phyloP scores from a whole-genome alignment of 768 basidiomycete species.

The Pulveroboletus sp. region DNA sequence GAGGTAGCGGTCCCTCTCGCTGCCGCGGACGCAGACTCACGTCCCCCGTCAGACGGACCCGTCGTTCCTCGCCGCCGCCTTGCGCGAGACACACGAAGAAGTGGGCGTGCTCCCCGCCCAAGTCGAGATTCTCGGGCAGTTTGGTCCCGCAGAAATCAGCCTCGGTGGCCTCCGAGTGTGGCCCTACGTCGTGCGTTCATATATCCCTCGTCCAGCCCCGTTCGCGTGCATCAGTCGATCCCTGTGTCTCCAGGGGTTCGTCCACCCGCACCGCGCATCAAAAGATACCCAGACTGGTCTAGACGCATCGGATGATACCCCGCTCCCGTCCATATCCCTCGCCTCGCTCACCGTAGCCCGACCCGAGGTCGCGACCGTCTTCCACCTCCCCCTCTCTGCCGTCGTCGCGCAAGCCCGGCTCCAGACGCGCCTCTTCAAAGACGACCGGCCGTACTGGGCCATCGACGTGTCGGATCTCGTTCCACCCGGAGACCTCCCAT shows the following conservation, averaged over 20 bases:
- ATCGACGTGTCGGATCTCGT: conserved; percentile 62
- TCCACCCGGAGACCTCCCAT: conserved; percentile 23
- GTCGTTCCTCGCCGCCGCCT: conserved; percentile 52
- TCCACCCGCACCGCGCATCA: conserved; percentile 30
- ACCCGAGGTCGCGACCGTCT: conserved; percentile 62
- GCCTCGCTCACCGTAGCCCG: conserved; percentile 48
- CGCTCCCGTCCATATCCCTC: conserved; percentile 60
- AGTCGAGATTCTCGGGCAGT: conserved; percentile 61
- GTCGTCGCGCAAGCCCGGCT: conserved; percentile 47
- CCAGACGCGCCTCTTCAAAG: conserved; percentile 53
- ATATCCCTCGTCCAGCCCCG: neutral
- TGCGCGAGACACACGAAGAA: conserved; percentile 75
- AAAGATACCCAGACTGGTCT: no score
- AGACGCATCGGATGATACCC: conserved; percentile 23
- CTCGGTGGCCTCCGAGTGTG: conserved; percentile 61
- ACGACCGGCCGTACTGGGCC: conserved; percentile 52
- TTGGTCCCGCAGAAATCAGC: conserved; percentile 60
- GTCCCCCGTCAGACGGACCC: conserved; percentile 42
- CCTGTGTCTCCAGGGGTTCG: conserved; percentile 37
- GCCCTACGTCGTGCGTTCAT: conserved; percentile 68
- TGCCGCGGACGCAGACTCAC: neutral
- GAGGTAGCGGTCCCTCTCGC: conserved; percentile 36
- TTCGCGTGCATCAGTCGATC: no score
- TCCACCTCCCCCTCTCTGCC: conserved; percentile 64
- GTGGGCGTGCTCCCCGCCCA: conserved; percentile 56